A percentile compares a stretch with the other conserved stretches of the same genome.
phyloP scores from a whole-genome alignment of 1,139 yeast species.

The Debaryomycetaceae sp. region DNA sequence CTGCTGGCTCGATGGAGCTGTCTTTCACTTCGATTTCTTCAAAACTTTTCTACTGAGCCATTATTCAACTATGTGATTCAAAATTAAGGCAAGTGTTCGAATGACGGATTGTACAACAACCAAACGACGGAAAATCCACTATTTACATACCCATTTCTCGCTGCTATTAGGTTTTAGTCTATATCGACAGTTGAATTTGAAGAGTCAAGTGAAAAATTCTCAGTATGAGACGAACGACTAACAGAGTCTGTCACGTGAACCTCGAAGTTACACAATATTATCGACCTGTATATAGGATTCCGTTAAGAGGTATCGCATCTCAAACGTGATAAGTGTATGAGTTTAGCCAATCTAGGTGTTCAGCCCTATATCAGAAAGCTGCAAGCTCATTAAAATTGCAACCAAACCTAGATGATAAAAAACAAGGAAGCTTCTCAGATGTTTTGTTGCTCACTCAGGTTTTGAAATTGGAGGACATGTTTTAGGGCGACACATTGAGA shows the following conservation, averaged over 20 bases:
- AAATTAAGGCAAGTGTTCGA: too few relatives aligned
- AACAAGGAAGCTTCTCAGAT: too few relatives aligned
- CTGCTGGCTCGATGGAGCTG: too few relatives aligned
- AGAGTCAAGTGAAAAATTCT: background rate
- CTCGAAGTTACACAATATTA: background rate
- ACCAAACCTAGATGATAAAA: background rate
- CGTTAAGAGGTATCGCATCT: too few relatives aligned
- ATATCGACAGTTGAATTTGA: background rate
- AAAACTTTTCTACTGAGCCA: too few relatives aligned
- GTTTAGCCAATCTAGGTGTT: background rate
- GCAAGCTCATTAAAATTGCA: background rate
- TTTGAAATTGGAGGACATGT: too few relatives aligned
- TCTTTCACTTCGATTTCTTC: too few relatives aligned
- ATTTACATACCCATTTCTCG: background rate
- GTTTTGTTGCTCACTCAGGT: too few relatives aligned
- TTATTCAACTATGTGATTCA: too few relatives aligned
- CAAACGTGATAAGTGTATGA: background rate
- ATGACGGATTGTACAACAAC: too few relatives aligned
- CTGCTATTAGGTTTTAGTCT: background rate
- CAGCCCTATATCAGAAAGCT: background rate
- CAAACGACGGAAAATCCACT: too few relatives aligned
- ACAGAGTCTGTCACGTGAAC: background rate
- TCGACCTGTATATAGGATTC: background rate
- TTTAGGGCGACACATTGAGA: too few relatives aligned
- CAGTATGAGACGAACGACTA: background rate